Conservation (phyloP, 2,329 filamentous ascomycete genomes). For the Aspergillus quadrilineatus region DNA sequence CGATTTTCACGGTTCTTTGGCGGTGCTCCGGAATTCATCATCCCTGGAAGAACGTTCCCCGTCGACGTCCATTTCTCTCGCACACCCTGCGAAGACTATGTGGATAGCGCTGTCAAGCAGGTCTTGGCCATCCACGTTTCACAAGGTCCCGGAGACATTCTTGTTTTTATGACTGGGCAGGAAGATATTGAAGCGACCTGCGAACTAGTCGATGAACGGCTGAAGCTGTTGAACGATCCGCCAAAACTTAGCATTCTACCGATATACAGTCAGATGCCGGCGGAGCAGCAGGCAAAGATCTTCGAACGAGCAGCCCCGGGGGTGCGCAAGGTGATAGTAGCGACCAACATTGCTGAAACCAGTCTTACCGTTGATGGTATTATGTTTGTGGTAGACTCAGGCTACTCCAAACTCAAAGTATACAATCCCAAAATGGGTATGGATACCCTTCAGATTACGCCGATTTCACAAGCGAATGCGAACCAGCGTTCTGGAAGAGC, state of each 20-base stretch:
- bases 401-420: slow-evolving; percentile 96
- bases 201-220: slow-evolving; percentile 82
- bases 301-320: slow-evolving; percentile 89
- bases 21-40: slow-evolving; percentile 92
- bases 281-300: slow-evolving; percentile 95
- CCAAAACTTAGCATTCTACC: slow-evolving; percentile 92
- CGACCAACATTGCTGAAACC: slow-evolving; percentile 97
- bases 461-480: slow-evolving; percentile 94
- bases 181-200: slow-evolving; percentile 98
- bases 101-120: slow-evolving; percentile 94
- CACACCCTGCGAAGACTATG: slow-evolving; percentile 95
- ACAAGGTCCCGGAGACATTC: slow-evolving; percentile 86
- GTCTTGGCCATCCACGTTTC: slow-evolving; percentile 94
- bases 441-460: slow-evolving; percentile 97
- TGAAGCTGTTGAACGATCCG: slow-evolving; percentile 87
- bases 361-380: slow-evolving; percentile 98
- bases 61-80: slow-evolving; percentile 95
- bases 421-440: slow-evolving; percentile 99
- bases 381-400: slow-evolving; percentile 97
- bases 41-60: slow-evolving; percentile 92
- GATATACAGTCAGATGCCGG: slow-evolving; percentile 99
- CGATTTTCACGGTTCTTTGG: slow-evolving; percentile 95
- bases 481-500: slow-evolving; percentile 91
- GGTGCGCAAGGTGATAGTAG: slow-evolving; percentile 94
- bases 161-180: slow-evolving; percentile 99